These are phyloP conservation scores for Mycena galericulata DNA, from an alignment of 768 basidiomycete genomes.

Conservation along the genomic window DNA sequence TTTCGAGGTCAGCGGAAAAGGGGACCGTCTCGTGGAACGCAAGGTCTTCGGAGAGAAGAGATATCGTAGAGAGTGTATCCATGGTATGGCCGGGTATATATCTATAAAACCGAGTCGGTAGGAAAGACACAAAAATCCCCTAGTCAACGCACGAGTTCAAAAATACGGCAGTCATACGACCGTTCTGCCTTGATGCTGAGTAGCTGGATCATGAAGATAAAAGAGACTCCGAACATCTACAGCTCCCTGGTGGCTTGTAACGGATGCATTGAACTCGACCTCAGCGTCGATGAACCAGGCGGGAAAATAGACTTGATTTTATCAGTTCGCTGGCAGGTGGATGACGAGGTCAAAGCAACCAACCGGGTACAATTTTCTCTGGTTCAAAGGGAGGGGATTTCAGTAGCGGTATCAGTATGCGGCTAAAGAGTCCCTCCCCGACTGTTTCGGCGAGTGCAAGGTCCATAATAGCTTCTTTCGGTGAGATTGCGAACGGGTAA, in stretches of 20 bases:
- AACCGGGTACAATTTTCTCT: constrained; percentile 37
- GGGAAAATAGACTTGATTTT: constrained; percentile 70
- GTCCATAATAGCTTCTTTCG: not conserved
- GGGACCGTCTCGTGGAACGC: constrained; percentile 49
- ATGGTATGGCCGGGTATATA: constrained; percentile 61
- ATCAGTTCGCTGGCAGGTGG: constrained; percentile 51
- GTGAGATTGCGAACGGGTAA: constrained; percentile 26
- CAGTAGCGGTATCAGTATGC: not conserved
- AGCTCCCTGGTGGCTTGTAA: constrained; percentile 39
- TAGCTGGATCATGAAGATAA: not conserved
- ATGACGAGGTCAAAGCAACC: too few relatives aligned
- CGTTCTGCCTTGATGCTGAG: constrained; percentile 35
- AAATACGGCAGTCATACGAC: constrained; percentile 49
- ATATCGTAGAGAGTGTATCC: constrained; percentile 58
- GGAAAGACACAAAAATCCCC: constrained; percentile 17
- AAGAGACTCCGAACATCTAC: constrained; percentile 33
- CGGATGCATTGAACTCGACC: constrained; percentile 52
- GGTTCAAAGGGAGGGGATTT: not conserved
- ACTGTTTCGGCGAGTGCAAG: not conserved
- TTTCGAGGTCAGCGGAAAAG: constrained; percentile 60
- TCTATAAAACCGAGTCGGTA: constrained; percentile 44
- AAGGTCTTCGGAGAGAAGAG: constrained; percentile 47
- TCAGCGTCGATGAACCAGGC: constrained; percentile 73
- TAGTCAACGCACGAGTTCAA: constrained; percentile 59
- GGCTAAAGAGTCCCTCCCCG: not conserved